phyloP scores from a whole-genome alignment of 768 basidiomycete genomes.

The Rhizopogon vinicolor region DNA sequence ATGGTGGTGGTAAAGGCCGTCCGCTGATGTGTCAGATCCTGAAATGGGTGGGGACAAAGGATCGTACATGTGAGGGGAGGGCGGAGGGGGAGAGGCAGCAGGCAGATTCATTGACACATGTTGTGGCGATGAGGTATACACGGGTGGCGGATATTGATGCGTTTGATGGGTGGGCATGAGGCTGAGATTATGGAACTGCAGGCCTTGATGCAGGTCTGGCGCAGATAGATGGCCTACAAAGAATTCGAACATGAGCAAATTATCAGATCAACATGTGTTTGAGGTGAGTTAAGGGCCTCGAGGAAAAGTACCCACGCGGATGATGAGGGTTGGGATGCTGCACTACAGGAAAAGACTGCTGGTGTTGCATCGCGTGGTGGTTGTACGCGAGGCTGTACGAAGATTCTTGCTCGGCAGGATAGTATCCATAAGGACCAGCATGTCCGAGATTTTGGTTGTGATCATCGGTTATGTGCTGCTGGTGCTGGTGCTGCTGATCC shows the following conservation, averaged over 20 bases:
- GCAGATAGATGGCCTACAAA: conserved; percentile 59
- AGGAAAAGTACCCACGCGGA: conserved; percentile 66
- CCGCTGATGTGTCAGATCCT: conserved; percentile 85
- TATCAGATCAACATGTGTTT: conserved; percentile 67
- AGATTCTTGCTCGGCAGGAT: conserved; percentile 49
- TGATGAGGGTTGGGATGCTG: conserved; percentile 56
- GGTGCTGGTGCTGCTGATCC: conserved; percentile 35
- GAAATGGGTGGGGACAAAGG: conserved; percentile 82
- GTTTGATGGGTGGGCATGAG: conserved; percentile 66
- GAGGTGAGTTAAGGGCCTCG: conserved; percentile 33
- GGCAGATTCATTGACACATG: conserved; percentile 64
- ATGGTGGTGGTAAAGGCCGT: conserved; percentile 67
- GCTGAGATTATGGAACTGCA: conserved; percentile 57
- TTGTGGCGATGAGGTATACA: conserved; percentile 59
- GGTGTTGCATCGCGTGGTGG: conserved; percentile 44
- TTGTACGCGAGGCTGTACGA: conserved; percentile 50
- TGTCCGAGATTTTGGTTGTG: conserved; percentile 36
- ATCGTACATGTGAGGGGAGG: conserved; percentile 78
- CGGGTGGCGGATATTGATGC: conserved; percentile 61
- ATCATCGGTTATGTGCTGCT: conserved; percentile 46
- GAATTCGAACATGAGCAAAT: conserved; percentile 42
- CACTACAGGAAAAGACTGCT: conserved; percentile 52
- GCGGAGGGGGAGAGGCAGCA: conserved; percentile 66
- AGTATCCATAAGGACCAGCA: conserved; percentile 44
- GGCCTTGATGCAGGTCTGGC: conserved; percentile 63